Evolutionary conservation across 2,329 filamentous ascomycete species (phyloP).

Genomic region (Aschersonia sp.): DNA sequence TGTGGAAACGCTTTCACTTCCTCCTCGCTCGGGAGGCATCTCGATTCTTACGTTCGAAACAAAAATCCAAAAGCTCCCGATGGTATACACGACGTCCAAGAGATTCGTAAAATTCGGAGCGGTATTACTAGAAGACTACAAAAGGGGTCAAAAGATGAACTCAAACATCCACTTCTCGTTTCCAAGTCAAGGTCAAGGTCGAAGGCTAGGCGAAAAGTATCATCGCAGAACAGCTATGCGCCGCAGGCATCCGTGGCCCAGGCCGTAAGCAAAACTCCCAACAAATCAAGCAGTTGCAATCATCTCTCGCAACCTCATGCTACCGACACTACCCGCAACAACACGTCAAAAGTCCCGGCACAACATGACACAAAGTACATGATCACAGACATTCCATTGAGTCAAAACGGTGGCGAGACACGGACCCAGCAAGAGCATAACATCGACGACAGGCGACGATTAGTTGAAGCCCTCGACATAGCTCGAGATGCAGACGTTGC

Average conservation of each 20-base stretch:
- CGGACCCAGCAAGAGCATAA: conserved; percentile 43
- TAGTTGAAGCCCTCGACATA: conserved; percentile 61
- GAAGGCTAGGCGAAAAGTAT: conserved; percentile 21
- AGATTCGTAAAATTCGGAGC: conserved; percentile 70
- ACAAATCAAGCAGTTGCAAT: conserved; percentile 22
- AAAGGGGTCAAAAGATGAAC: conserved; percentile 45
- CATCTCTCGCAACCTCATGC: conserved; percentile 8
- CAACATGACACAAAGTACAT: conserved; percentile 10
- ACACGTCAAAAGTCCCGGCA: conserved; percentile 16
- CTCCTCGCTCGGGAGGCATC: conserved; percentile 80
- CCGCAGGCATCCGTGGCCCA: background rate
- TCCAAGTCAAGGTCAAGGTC: conserved; percentile 42
- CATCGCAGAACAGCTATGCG: conserved; percentile 18
- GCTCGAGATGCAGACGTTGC: conserved; percentile 73
- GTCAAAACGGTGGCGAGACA: conserved; percentile 27
- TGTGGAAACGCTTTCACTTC: conserved; percentile 86
- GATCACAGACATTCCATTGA: no score
- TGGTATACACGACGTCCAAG: conserved; percentile 78
- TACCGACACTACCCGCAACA: conserved; percentile 18
- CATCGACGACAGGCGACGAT: conserved; percentile 47
- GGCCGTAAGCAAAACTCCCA: conserved; percentile 40
- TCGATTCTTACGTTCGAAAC: conserved; percentile 86
- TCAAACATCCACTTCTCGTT: conserved; percentile 10
- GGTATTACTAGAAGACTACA: conserved; percentile 78
- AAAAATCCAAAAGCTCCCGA: conserved; percentile 83